Percentiles rank a stretch among this genome's conserved stretches.
Conservation (phyloP, 2,329 filamentous ascomycete species). For the Phaeophleospora eucalypticola region DNA sequence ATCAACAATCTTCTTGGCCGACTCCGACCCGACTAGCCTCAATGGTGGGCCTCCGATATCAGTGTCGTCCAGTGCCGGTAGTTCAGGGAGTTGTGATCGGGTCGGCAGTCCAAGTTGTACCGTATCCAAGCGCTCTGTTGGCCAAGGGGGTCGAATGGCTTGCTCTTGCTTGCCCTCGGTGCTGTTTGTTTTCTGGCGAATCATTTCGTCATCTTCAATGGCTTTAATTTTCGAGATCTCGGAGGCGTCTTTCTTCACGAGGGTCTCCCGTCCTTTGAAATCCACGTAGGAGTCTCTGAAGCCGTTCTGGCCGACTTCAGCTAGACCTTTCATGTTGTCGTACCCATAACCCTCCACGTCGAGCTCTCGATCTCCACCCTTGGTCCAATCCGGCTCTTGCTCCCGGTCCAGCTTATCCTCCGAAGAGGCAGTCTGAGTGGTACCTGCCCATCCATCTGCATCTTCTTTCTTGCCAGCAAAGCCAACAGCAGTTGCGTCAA, state of each 20-base stretch:
- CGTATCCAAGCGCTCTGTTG: constrained; percentile 53
- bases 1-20: constrained; percentile 38
- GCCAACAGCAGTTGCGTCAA: constrained; percentile 15
- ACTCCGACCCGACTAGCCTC: constrained; percentile 50
- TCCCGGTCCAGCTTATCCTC: constrained; percentile 5
- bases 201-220: constrained; percentile 31
- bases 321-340: constrained; percentile 63
- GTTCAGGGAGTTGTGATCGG: constrained; percentile 64
- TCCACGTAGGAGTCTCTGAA: constrained; percentile 52
- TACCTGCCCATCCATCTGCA: constrained; percentile 16
- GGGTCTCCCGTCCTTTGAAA: constrained; percentile 61
- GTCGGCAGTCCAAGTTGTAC: constrained; percentile 64
- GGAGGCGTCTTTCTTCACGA: constrained; percentile 59
- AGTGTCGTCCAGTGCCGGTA: constrained; percentile 70
- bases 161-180: constrained; percentile 30
- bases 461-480: constrained; percentile 13
- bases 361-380: constrained; percentile 50
- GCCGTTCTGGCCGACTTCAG: constrained; percentile 28
- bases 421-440: constrained; percentile 15
- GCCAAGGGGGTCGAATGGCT: constrained; percentile 31
- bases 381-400: constrained; percentile 8
- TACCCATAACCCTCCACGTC: constrained; percentile 75
- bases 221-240: constrained; percentile 56
- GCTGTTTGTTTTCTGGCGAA: constrained; percentile 33
- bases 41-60: constrained; percentile 75